Percentiles rank a stretch among this genome's conserved stretches.
Evolutionary conservation across 345 rosid genomes (phyloP).

Genomic region (Populus pruinosa): DNA sequence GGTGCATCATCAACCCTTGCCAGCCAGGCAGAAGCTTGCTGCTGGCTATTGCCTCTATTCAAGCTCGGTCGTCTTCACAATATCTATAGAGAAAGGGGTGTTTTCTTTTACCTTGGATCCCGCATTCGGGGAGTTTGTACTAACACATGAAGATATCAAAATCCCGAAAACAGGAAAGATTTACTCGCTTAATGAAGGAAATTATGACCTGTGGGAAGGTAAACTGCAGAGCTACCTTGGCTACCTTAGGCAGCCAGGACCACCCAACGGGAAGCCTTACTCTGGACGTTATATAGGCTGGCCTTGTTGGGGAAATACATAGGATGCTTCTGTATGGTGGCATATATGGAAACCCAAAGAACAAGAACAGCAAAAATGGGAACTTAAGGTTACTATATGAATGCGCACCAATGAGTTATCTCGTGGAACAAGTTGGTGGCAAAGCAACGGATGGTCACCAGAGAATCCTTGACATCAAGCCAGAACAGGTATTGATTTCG

Average conservation of each 20-base stretch:
- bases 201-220: constrained; percentile 33
- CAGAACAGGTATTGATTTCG: constrained; percentile 26
- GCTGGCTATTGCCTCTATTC: constrained; percentile 40
- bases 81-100: constrained; percentile 35
- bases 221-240: constrained; percentile 33
- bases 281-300: constrained; percentile 36
- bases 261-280: constrained; percentile 32
- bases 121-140: constrained; percentile 29
- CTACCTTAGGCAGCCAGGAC: constrained; percentile 30
- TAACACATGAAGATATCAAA: constrained; percentile 37
- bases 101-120: constrained; percentile 36
- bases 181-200: constrained; percentile 39
- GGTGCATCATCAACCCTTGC: constrained; percentile 32
- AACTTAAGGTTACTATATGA: constrained; percentile 36
- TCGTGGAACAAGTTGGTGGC: constrained; percentile 43
- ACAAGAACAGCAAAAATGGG: constrained; percentile 30
- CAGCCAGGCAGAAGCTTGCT: constrained; percentile 35
- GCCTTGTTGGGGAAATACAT: constrained; percentile 39
- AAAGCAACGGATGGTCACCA: constrained; percentile 35
- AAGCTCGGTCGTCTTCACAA: constrained; percentile 35
- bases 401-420: constrained; percentile 41
- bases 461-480: constrained; percentile 43
- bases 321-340: constrained; percentile 38
- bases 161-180: constrained; percentile 27
- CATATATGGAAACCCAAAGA: constrained; percentile 36